Evolutionary conservation across 768 basidiomycete species (phyloP), one percentile per base, ranked within the genome.

Genomic region (Galerina sulciceps): DNA sequence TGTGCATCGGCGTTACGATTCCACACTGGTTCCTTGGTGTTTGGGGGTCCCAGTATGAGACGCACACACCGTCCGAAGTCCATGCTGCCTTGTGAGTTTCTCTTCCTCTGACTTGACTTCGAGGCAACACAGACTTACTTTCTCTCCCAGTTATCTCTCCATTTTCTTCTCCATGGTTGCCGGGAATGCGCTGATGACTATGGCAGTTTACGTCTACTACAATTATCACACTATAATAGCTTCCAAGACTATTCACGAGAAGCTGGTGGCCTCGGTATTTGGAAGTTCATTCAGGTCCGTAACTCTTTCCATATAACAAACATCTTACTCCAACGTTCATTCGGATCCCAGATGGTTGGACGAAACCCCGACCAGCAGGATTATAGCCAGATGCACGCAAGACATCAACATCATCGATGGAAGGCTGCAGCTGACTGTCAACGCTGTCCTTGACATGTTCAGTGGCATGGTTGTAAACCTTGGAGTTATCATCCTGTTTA

Each of bases 371-470:
- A 64, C 62, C 13, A 56, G 52, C 31, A 45, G 65, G 5, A 66
- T 66, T 10, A 53, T 64, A 17, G 53, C 65, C 35, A 51, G 65
- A 38, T 66, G 59, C 42, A 66, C 65, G 10, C 62, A 66, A 20
- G 66, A 65, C 22, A 76, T 81, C 64, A 47, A 60, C 26, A 45
- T 54, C 20, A 78, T 91, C 43, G 90, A 92, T 64, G 72, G 73
- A 11, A 65, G 71, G 0, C 61, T 79, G 20, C 57, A 76, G 0
- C 65, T 65, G 22, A 65, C 64, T 11, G 58, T 79, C 11, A 64
- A 65, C 60, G 61, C 59, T 58, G 60, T 78, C 1, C 34, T 63
- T 10, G 69, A 71, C 45, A 62, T 74, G 56, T 63, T 68, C 4
- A 52, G 72, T 6, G 59, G 70, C 2, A 72, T 81, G 70, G 17